These are phyloP conservation scores for Cyberlindnera americana DNA, from an alignment of 805 yeast genomes.

Conservation along the genomic window DNA sequence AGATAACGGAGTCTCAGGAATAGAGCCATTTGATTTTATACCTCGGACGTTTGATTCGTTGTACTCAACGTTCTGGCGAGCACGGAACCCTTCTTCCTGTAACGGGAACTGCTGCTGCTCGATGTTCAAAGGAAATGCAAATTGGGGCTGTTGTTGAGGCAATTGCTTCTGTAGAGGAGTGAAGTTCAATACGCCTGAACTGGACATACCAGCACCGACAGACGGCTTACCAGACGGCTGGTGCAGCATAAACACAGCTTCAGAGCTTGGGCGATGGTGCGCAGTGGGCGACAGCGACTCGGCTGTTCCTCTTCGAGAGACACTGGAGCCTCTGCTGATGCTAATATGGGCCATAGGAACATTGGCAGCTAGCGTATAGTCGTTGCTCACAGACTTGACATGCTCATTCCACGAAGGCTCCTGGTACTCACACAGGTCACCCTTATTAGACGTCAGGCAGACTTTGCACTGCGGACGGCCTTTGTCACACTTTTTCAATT, in stretches of 20 bases:
- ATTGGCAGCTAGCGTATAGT: constrained; percentile 24
- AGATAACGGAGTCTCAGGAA: constrained; percentile 6
- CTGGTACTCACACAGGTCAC: constrained; percentile 46
- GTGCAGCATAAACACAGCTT: too few relatives aligned
- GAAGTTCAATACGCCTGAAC: too few relatives aligned
- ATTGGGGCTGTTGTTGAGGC: background rate
- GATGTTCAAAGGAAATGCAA: background rate
- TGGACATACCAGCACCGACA: too few relatives aligned
- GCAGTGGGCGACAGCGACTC: background rate
- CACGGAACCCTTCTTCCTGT: constrained; percentile 1
- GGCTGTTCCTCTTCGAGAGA: background rate
- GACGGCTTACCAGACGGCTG: too few relatives aligned
- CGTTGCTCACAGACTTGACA: constrained; percentile 12
- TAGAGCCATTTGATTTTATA: background rate
- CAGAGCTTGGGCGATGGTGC: background rate
- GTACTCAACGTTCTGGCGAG: constrained; percentile 7
- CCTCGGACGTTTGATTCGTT: constrained; percentile 10
- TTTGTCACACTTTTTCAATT: constrained; percentile 34
- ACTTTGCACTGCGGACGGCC: constrained; percentile 51
- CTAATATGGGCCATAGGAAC: constrained; percentile 26
- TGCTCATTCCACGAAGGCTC: constrained; percentile 58
- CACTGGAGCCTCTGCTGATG: background rate
- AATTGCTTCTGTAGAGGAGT: background rate
- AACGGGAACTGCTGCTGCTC: background rate
- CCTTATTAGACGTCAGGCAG: constrained; percentile 47